Evolutionary conservation across 805 yeast genomes (phyloP), one percentile per base, ranked within the genome.

Genomic region (Kluyveromyces dobzhanskii): DNA sequence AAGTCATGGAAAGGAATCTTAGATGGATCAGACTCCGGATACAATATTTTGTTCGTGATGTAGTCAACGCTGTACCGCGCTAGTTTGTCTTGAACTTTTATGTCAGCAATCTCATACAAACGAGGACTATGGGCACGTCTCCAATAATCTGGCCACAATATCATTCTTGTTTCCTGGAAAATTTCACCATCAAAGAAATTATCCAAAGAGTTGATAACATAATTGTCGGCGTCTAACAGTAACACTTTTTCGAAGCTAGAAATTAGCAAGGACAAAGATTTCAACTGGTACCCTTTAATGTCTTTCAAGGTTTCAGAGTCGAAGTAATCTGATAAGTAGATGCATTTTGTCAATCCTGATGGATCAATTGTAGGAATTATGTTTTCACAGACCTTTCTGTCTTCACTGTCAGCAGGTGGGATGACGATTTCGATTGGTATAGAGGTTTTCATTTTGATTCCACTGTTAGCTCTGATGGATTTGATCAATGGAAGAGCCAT

Each of bases 131-230:
- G 83, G 5, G 88, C 77, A 47, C 95, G 70, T 57, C 80, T 74
- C 95, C 95, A 85, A 57, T 78, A 85, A 59, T 85, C 95, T 1
- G 94, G 94, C 90, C 94, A 85, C 18, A 77, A 57, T 18, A 78
- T 61, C 56, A 75, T 60, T 42, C 79, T 75, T 42, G 66, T 61
- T 10, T 67, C 56, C 13, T 51, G 45, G 59, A 73, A 85, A 1
- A 85, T 78, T 32, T 76, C 75, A 10, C 71, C 59, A 3, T 62
- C 63, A 54, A 85, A 81, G 17, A 84, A 54, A 14, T 58, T 55
- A 47, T 78, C 83, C 2, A 90, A 80, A 10, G 78, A 69, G 49
- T 68, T 70, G 3, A 80, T 73, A 0, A 94, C 87, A 44, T 78
- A 70, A 46, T 81, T 78, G 57, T 85, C 94, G 28, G 88, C 76